Evolutionary conservation across 139 green algal genomes (phyloP).

Genomic region (Auxenochlorella pyrenoidosa): DNA sequence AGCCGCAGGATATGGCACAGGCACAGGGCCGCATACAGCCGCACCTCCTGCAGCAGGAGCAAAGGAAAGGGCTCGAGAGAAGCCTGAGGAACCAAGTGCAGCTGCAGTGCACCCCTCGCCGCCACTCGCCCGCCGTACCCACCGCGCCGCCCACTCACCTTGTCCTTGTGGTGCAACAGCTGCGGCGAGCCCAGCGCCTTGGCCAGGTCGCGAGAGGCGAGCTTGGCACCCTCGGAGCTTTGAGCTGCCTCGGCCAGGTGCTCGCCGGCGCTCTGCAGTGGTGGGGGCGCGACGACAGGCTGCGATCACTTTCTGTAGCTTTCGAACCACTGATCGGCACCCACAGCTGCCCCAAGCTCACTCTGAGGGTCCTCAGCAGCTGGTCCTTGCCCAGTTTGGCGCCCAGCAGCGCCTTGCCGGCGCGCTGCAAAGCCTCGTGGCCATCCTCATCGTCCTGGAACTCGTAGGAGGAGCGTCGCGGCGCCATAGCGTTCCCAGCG

Average conservation of each 20-base stretch:
- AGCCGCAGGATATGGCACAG: slow-evolving; percentile 65
- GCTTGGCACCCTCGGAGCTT: slow-evolving; percentile 43
- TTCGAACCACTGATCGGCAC: not conserved
- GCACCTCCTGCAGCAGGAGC: slow-evolving; percentile 63
- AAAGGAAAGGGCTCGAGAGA: not conserved
- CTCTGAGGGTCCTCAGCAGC: slow-evolving; percentile 64
- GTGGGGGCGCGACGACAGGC: not conserved
- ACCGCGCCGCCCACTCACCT: slow-evolving; percentile 38
- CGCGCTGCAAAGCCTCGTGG: slow-evolving; percentile 7
- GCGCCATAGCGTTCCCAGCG: not conserved
- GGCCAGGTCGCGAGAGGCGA: slow-evolving; percentile 38
- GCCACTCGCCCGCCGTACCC: not conserved
- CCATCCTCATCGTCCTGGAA: slow-evolving; percentile 35
- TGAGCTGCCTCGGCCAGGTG: slow-evolving; percentile 59
- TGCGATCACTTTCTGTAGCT: not conserved
- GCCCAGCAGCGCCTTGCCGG: slow-evolving; percentile 42
- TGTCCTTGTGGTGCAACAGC: slow-evolving; percentile 61
- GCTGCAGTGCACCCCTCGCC: not conserved
- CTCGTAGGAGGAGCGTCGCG: slow-evolving; percentile 16
- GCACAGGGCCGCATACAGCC: slow-evolving; percentile 59
- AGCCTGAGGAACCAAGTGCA: not conserved
- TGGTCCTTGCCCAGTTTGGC: slow-evolving; percentile 57
- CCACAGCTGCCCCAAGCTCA: not conserved
- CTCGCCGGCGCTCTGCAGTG: slow-evolving; percentile 35
- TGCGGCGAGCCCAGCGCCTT: slow-evolving; percentile 38